Evolutionary conservation across 768 basidiomycete genomes (phyloP), one percentile per base, ranked within the genome.

Genomic region (Mycena olivaceomarginata): DNA sequence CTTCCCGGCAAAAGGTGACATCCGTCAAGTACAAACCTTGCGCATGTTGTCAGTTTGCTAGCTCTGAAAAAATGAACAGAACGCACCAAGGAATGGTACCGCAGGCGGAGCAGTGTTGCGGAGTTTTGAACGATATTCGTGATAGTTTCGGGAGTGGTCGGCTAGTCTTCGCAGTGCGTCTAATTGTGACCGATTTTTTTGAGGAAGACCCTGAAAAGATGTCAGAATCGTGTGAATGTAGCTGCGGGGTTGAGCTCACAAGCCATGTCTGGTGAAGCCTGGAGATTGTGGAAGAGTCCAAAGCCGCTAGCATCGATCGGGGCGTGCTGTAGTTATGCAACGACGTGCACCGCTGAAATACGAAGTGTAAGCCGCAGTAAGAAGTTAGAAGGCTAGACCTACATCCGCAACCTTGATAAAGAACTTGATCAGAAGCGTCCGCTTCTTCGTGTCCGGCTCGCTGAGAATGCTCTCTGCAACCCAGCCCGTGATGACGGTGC

Each of bases 231-330:
- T 12, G 16, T 40, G 56, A 67, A 3, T 11, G 37, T 12, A 31
- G 65, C 25, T 51, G 43, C 72, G 10, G 46, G 12, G 18, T 41
- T 20, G 12, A 12, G 89, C 95, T 85, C 83, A 97, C 97, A 81
- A 91, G 89, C 98, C 98, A 99, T 0, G 98, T 99, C 86, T 97
- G 97, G 80, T 94, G 93, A 60, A 99, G 87, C 72, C 98, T 91
- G 31, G 97, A 92, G 79, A 99, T 98, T 1, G 97, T 98, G 20
- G 97, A 98, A 18, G 97, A 98, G 84, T 99, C 98, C 74, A 99
- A 89, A 7, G 98, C 98, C 11, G 97, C 98, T 66, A 99, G 88
- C 81, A 99, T 94, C 16, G 98, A 96, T 43, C 97, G 93, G 51
- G 97, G 93, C 7, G 97, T 97, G 80, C 97, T 98, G 84, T 95